A percentile compares a stretch with the other conserved stretches of the same genome.
phyloP scores from a whole-genome alignment of 768 basidiomycete genomes.

The Lepiota brunneoincarnata region DNA sequence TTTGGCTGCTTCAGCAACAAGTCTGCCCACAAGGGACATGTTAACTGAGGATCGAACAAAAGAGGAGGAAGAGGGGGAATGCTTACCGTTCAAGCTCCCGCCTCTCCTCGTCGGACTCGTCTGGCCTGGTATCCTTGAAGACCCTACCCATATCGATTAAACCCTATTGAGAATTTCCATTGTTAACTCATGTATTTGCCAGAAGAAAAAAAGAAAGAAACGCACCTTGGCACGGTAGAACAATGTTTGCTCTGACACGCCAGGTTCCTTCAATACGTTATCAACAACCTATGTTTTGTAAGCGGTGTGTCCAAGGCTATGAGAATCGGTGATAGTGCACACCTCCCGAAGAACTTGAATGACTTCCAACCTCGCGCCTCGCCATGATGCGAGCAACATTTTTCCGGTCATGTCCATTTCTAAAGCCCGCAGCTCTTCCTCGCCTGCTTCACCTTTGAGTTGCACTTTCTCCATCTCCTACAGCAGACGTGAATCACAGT shows the following conservation, averaged over 20 bases:
- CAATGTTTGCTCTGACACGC: slow-evolving; percentile 66
- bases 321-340: slow-evolving; percentile 9
- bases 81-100: slow-evolving; percentile 88
- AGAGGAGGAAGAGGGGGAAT: not conserved
- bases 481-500: slow-evolving; percentile 8
- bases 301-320: not conserved
- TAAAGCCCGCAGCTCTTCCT: slow-evolving; percentile 81
- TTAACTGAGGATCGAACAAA: not conserved
- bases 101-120: slow-evolving; percentile 91
- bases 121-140: slow-evolving; percentile 82
- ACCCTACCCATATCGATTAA: slow-evolving; percentile 87
- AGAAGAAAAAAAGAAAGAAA: not conserved
- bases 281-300: slow-evolving; percentile 60
- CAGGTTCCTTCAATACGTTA: slow-evolving; percentile 78
- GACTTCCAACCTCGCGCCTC: slow-evolving; percentile 94
- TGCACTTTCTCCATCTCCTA: slow-evolving; percentile 91
- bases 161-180: slow-evolving; percentile 44
- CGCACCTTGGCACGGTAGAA: slow-evolving; percentile 83
- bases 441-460: slow-evolving; percentile 82
- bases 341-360: slow-evolving; percentile 81
- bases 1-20: slow-evolving; percentile 83
- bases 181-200: not conserved
- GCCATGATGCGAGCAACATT: slow-evolving; percentile 97
- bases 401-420: slow-evolving; percentile 95
- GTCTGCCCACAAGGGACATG: slow-evolving; percentile 46